Evolutionary conservation across 495 filamentous ascomycete genomes (phyloP), one percentile per base, ranked within the genome.

Genomic region (Astrothelium subdiscretum): DNA sequence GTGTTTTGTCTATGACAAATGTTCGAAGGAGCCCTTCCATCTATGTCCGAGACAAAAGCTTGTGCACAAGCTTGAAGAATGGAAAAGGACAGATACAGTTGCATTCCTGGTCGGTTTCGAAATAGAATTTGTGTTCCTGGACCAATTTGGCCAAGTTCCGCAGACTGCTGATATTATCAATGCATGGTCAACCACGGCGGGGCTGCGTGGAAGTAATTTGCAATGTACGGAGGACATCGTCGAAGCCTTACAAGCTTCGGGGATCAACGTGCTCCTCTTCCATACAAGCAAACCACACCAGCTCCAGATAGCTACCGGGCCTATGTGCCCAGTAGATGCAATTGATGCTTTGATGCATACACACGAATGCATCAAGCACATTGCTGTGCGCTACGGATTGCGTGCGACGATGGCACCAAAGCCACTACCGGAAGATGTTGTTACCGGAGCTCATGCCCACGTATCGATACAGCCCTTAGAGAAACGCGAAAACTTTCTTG

Each of bases 341-440:
- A 82, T 90, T 43, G 91, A 95, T 73, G 79, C 80, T 1, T 79
- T 95, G 5, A 73, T 92, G 15, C 83, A 87, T 66, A 81, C 90
- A 1, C 83, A 89, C 1, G 83, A 91, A 66, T 82, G 86, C 51
- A 82, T 95, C 67, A 73, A 74, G 10, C 74, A 77, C 10, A 75
- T 85, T 1, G 83, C 85, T 11, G 78, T 80, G 8, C 74, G 78
- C 2, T 79, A 85, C 40, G 78, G 78, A 1, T 76, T 88, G 58
- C 83, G 85, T 1, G 84, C 90, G 15, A 94, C 90, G 0, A 78
- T 94, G 0, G 79, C 89, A 64, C 91, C 91, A 0, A 88, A 87
- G 32, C 88, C 90, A 0, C 83, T 84, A 62, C 31, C 81, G 1
- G 79, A 78, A 0, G 20, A 29, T 24, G 77, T 83, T 20, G 87